Percentiles rank a stretch among this genome's conserved stretches.
These are phyloP conservation scores for Globisporangium rhizosaccharum DNA, from an alignment of 352 stramenopile genomes.

Conservation along the genomic window DNA sequence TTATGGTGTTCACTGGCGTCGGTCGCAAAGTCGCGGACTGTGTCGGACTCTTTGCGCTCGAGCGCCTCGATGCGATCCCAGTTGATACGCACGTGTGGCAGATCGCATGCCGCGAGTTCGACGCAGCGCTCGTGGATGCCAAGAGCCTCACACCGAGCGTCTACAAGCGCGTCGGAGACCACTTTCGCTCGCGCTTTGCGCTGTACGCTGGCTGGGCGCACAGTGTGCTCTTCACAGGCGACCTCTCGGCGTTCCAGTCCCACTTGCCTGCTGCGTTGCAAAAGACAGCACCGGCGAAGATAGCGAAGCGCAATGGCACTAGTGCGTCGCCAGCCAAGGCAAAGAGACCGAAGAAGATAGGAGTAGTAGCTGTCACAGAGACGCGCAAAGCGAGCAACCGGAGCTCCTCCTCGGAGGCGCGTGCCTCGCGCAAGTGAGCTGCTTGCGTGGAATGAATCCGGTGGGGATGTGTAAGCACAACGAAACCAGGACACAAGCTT, in stretches of 20 bases:
- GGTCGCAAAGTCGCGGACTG: slow-evolving; percentile 97
- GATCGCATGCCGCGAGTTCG: slow-evolving; percentile 89
- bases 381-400: neutral
- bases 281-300: slow-evolving; percentile 7
- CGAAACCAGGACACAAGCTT: too few relatives aligned
- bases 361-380: neutral
- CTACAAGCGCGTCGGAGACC: slow-evolving; percentile 86
- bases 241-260: slow-evolving; percentile 36
- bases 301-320: too few relatives aligned
- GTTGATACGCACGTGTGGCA: slow-evolving; percentile 97
- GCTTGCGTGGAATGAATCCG: too few relatives aligned
- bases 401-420: too few relatives aligned
- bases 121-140: slow-evolving; percentile 29
- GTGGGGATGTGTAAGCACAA: too few relatives aligned
- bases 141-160: slow-evolving; percentile 84
- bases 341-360: slow-evolving; percentile 4
- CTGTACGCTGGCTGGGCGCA: slow-evolving; percentile 91
- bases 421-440: too few relatives aligned
- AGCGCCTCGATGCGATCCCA: slow-evolving; percentile 90
- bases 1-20: slow-evolving; percentile 79
- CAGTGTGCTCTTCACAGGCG: slow-evolving; percentile 52
- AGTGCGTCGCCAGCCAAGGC: neutral
- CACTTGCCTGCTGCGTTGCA: slow-evolving; percentile 17
- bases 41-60: slow-evolving; percentile 95
- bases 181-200: slow-evolving; percentile 91